phyloP scores from a whole-genome alignment of 768 basidiomycete genomes.

The Cytidiella melzeri region DNA sequence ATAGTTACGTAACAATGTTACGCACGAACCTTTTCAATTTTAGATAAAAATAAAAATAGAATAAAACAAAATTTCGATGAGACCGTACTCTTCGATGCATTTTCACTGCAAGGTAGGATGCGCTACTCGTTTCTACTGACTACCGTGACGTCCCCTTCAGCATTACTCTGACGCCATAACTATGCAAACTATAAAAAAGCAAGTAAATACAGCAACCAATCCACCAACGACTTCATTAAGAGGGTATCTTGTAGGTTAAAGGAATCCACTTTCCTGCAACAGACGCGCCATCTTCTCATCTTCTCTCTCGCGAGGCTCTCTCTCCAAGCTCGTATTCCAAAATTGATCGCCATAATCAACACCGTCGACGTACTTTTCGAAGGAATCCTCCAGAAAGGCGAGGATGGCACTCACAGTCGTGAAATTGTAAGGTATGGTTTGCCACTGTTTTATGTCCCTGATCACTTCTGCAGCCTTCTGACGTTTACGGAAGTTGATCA shows the following conservation, averaged over 20 bases:
- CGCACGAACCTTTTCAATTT: no score
- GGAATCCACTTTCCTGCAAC: constrained; percentile 83
- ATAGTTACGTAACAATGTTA: no score
- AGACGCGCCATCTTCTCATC: constrained; percentile 95
- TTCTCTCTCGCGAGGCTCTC: constrained; percentile 92
- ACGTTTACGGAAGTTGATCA: constrained; percentile 95
- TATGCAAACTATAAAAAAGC: not conserved
- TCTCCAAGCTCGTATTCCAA: constrained; percentile 80
- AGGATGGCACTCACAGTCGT: constrained; percentile 59
- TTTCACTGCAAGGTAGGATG: no score
- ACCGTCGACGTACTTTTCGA: constrained; percentile 65
- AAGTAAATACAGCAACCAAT: not conserved
- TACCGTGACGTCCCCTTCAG: no score
- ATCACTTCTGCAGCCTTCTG: constrained; percentile 96
- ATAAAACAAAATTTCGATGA: no score
- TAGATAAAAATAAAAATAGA: no score
- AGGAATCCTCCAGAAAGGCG: constrained; percentile 70
- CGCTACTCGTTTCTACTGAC: no score
- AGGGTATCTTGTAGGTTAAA: constrained; percentile 32
- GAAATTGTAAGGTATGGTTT: constrained; percentile 86
- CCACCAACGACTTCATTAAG: not conserved
- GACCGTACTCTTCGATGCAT: no score
- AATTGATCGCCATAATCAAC: constrained; percentile 68
- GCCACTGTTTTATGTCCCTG: constrained; percentile 94
- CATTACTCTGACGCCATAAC: not conserved